Percentiles rank a stretch among this genome's conserved stretches.
These are phyloP conservation scores for Mallotus repandus DNA, from an alignment of 441 rosid genomes.

Conservation along the genomic window DNA sequence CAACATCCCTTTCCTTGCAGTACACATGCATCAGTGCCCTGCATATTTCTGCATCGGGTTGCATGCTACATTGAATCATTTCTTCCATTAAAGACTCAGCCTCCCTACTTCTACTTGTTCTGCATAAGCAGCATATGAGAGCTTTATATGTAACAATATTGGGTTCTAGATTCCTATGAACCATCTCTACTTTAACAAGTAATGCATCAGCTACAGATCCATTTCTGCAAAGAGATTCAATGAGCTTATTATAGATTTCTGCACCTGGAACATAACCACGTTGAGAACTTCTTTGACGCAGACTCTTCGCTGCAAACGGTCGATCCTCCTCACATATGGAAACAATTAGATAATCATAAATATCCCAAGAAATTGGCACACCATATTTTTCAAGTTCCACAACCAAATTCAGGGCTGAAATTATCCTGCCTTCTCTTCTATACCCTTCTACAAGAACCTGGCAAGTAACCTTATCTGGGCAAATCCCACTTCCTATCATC, in stretches of 20 bases:
- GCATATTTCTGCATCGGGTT: slow-evolving; percentile 56
- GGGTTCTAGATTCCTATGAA: slow-evolving; percentile 29
- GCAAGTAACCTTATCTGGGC: slow-evolving; percentile 59
- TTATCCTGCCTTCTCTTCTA: slow-evolving; percentile 47
- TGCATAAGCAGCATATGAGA: slow-evolving; percentile 57
- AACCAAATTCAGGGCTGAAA: slow-evolving; percentile 70
- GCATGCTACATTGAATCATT: slow-evolving; percentile 49
- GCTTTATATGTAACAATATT: slow-evolving; percentile 41
- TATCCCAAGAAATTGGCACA: slow-evolving; percentile 41
- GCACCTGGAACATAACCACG: slow-evolving; percentile 45
- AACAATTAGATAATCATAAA: slow-evolving; percentile 50
- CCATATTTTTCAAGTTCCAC: slow-evolving; percentile 63
- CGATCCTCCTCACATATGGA: slow-evolving; percentile 58
- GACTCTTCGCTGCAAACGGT: slow-evolving; percentile 80
- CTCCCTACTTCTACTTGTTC: slow-evolving; percentile 42
- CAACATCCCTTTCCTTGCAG: slow-evolving; percentile 48
- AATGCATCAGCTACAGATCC: slow-evolving; percentile 53
- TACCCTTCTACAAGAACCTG: slow-evolving; percentile 58
- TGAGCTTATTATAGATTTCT: slow-evolving; percentile 43
- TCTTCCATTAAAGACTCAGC: slow-evolving; percentile 58
- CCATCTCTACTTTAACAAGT: slow-evolving; percentile 51
- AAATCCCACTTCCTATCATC: slow-evolving; percentile 64
- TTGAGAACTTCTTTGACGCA: slow-evolving; percentile 41
- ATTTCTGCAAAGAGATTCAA: slow-evolving; percentile 48
- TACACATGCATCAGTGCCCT: slow-evolving; percentile 48